Conservation (phyloP, 1,139 yeast species). For the Yamadazyma sp. region DNA sequence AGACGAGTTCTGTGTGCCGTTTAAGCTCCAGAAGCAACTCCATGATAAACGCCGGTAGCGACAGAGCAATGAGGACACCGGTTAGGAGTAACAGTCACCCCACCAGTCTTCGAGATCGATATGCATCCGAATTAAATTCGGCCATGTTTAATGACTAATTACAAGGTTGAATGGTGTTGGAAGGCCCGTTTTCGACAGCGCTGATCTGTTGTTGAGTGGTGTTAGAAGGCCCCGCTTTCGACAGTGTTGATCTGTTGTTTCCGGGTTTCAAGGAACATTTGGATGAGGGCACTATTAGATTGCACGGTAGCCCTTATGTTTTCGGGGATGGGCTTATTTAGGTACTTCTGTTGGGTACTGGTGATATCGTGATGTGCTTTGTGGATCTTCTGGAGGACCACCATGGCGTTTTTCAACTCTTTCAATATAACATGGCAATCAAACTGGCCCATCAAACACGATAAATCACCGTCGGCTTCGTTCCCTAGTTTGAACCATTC, state of each 20-base stretch:
- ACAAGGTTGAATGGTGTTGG: background rate
- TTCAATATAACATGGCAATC: slow-evolving; percentile 46
- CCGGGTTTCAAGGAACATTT: slow-evolving; percentile 34
- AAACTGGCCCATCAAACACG: slow-evolving; percentile 74
- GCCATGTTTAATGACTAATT: slow-evolving; percentile 9
- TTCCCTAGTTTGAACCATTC: slow-evolving; percentile 87
- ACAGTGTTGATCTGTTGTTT: slow-evolving; percentile 19
- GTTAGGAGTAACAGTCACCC: slow-evolving; percentile 33
- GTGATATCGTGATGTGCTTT: slow-evolving; percentile 24
- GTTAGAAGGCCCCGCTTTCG: slow-evolving; percentile 1
- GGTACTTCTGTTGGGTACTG: slow-evolving; percentile 13
- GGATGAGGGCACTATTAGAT: slow-evolving; percentile 25
- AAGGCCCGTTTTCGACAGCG: slow-evolving; percentile 3
- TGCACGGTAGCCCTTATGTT: slow-evolving; percentile 24
- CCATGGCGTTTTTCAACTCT: slow-evolving; percentile 28
- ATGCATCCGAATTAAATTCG: slow-evolving; percentile 23
- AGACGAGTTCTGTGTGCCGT: background rate
- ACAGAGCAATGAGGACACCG: slow-evolving; percentile 14
- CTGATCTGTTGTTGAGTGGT: slow-evolving; percentile 20
- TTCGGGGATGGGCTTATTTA: slow-evolving; percentile 21
- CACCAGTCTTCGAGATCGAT: slow-evolving; percentile 32
- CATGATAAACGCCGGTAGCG: slow-evolving; percentile 6
- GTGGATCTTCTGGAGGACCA: slow-evolving; percentile 25
- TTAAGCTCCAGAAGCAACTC: slow-evolving; percentile 14
- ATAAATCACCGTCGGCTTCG: slow-evolving; percentile 56